Percentiles rank a stretch among this genome's conserved stretches.
These are phyloP conservation scores for Dactylorhiza incarnata DNA, from an alignment of 106 monocot genomes.

Conservation along the genomic window DNA sequence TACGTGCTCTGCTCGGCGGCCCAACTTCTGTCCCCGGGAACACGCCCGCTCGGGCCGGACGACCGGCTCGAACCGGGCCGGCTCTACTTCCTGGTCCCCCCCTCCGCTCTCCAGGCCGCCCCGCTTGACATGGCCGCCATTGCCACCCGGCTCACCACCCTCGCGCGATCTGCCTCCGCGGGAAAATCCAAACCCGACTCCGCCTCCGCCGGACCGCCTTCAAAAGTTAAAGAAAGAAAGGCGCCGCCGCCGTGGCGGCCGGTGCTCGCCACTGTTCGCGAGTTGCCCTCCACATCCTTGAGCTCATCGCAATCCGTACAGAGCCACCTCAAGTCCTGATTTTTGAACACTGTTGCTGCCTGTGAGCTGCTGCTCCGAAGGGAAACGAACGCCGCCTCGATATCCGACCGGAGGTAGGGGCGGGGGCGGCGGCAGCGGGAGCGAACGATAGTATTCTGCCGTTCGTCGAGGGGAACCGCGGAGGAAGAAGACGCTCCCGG, in stretches of 20 bases:
- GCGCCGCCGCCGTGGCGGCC: constrained; percentile 42
- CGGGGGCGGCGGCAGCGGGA: too few species aligned
- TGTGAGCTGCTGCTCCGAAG: too few species aligned
- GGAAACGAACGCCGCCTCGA: too few species aligned
- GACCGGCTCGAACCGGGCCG: constrained; percentile 55
- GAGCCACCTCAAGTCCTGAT: neutral
- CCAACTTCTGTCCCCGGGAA: constrained; percentile 35
- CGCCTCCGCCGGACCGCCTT: neutral
- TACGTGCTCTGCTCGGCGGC: constrained; percentile 62
- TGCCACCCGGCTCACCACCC: constrained; percentile 36
- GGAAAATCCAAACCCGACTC: constrained; percentile 1
- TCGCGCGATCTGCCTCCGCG: constrained; percentile 12
- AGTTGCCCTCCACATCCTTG: constrained; percentile 40
- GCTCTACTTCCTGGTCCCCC: constrained; percentile 73
- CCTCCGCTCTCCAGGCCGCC: constrained; percentile 33
- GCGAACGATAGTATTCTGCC: too few species aligned
- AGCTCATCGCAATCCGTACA: constrained; percentile 9
- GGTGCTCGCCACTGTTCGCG: constrained; percentile 60
- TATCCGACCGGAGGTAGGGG: too few species aligned
- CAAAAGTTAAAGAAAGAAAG: neutral
- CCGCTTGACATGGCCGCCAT: constrained; percentile 39
- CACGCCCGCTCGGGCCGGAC: constrained; percentile 27
- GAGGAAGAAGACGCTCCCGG: too few species aligned
- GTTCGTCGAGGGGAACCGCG: too few species aligned
- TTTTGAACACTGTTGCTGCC: too few species aligned